Evolutionary conservation across 768 basidiomycete genomes (phyloP), one percentile per base, ranked within the genome.

Genomic region (Pleurotus ostreatus): DNA sequence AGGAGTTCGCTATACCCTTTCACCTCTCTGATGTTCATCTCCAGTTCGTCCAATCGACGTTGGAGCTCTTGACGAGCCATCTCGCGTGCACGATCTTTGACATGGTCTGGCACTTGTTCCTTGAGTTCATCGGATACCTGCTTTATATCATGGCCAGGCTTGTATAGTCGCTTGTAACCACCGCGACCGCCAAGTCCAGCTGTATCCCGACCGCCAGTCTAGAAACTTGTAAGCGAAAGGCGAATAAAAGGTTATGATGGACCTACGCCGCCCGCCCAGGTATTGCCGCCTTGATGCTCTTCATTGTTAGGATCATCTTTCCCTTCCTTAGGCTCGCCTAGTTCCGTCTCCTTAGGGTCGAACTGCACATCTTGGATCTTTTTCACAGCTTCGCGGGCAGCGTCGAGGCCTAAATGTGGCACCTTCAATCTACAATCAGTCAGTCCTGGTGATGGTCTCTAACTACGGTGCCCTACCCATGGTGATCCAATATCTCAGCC

Each of bases 101-200:
- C 74, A 34, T 83, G 72, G 44, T 86, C 81, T 0, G 84, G 82
- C 4, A 86, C 82, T 26, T 78, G 70, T 45, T 78, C 73, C 66
- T 86, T 88, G 44, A 83, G 66, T 7, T 71, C 68, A 56, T 83
- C 78, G 0, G 83, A 72, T 5, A 83, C 70, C 70, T 86, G 85
- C 48, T 84, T 81, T 58, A 86, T 82, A 45, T 57, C 40, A 56
- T 85, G 75, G 9, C 84, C 83, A 11, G 80, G 81, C 60, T 83
- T 83, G 66, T 77, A 84, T 0, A 85, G 63, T 11, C 85, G 79
- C 68, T 84, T 86, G 64, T 85, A 86, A 0, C 85, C 85, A 9
- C 84, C 85, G n/a, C 76, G 72, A 3, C 85, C 85, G 2, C 85
- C 85, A 59, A 85, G 68, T 1, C 85, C 85, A 6, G 85, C 85